A percentile compares a stretch with the other conserved stretches of the same genome.
These are phyloP conservation scores for Tulasnella sp. DNA, from an alignment of 768 basidiomycete genomes.

Conservation along the genomic window DNA sequence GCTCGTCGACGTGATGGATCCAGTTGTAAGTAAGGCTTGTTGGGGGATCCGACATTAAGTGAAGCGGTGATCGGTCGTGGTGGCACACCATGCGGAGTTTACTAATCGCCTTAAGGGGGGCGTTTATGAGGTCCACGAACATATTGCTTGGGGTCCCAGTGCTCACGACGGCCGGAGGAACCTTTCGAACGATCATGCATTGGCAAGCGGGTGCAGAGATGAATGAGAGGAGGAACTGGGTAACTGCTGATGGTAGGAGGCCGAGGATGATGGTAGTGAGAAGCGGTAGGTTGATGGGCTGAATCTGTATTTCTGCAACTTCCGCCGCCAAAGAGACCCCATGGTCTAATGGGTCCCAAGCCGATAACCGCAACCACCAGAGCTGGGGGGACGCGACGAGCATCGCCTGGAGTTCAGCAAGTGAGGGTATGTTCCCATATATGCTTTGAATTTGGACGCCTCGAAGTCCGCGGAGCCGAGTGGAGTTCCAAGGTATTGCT, in stretches of 20 bases:
- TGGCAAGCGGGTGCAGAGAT: not conserved
- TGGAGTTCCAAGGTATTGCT: not conserved
- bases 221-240: not conserved
- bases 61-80: not conserved
- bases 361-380: not conserved
- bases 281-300: not conserved
- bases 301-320: not conserved
- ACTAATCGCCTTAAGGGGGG: not conserved
- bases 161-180: not conserved
- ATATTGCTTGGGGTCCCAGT: not conserved
- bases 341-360: not conserved
- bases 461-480: not conserved
- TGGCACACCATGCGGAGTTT: not conserved
- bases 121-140: not conserved
- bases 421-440: not conserved
- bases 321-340: not conserved
- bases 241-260: not conserved
- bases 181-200: not conserved
- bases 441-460: not conserved
- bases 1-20: not conserved
- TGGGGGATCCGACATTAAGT: not conserved
- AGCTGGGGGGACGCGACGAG: not conserved
- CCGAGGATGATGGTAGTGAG: not conserved
- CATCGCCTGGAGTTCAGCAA: not conserved
- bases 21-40: not conserved